These are phyloP conservation scores for Russula foetens DNA, from an alignment of 768 basidiomycete species.

Conservation along the genomic window DNA sequence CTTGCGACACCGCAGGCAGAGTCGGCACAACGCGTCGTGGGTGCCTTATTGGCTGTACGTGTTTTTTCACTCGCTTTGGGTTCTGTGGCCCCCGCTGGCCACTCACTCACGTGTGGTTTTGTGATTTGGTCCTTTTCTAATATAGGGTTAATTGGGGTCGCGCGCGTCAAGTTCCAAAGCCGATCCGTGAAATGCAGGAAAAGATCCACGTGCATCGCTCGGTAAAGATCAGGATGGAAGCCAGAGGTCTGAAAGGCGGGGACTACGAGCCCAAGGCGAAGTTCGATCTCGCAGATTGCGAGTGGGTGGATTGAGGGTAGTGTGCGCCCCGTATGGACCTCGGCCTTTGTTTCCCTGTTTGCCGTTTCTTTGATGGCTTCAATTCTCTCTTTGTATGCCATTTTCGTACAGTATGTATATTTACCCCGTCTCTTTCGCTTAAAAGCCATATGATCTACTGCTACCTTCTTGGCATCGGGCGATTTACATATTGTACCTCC, in stretches of 20 bases:
- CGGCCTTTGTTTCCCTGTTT: not conserved
- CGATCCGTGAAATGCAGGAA: not conserved
- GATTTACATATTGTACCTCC: too few species aligned
- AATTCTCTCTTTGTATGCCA: not conserved
- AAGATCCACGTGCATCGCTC: constrained; percentile 1
- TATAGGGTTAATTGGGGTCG: constrained; percentile 1
- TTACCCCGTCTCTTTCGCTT: too few species aligned
- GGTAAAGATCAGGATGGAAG: constrained; percentile 7
- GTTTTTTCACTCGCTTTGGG: not conserved
- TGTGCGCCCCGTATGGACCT: too few species aligned
- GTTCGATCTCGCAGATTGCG: constrained; percentile 16
- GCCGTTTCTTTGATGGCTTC: too few species aligned
- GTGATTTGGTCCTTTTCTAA: not conserved
- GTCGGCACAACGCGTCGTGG: not conserved
- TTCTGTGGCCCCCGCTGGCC: not conserved
- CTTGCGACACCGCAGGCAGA: not conserved
- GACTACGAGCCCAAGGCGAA: constrained; percentile 28
- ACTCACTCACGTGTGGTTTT: not conserved
- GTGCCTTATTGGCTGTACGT: not conserved
- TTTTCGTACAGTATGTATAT: too few species aligned
- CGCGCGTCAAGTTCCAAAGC: not conserved
- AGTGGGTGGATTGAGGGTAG: constrained; percentile 25
- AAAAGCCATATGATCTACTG: too few species aligned
- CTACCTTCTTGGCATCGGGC: too few species aligned
- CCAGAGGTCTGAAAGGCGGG: constrained; percentile 21